Percentiles rank a stretch among this genome's conserved stretches.
These are phyloP conservation scores for Gracilaria vermiculophylla DNA, from an alignment of 23 red algal species.

Conservation along the genomic window DNA sequence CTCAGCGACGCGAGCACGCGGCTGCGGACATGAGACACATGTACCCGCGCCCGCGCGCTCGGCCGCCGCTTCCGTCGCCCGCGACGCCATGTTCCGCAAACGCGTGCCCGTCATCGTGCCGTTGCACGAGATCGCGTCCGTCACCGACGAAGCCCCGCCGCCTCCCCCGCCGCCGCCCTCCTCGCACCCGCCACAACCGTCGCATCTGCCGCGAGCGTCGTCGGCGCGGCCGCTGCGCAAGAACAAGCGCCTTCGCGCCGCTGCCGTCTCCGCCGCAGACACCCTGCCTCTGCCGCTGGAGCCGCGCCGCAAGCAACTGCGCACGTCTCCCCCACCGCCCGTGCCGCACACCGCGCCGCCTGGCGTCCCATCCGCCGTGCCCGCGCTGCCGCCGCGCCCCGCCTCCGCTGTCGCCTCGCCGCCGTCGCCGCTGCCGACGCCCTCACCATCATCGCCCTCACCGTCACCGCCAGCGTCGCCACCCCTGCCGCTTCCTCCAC, in stretches of 20 bases:
- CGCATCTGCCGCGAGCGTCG: not conserved
- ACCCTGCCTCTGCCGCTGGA: not conserved
- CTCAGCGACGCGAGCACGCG: too few relatives aligned
- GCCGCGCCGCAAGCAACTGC: not conserved
- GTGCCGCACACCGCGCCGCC: not conserved
- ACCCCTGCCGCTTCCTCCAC: too few relatives aligned
- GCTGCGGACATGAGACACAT: too few relatives aligned
- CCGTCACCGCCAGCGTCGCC: not conserved
- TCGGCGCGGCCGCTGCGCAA: conserved; percentile 45
- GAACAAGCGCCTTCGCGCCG: conserved; percentile 52
- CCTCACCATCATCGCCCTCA: not conserved
- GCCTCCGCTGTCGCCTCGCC: not conserved
- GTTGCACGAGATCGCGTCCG: conserved; percentile 50
- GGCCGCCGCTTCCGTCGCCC: not conserved
- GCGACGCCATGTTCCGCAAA: conserved; percentile 19
- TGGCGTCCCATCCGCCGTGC: not conserved
- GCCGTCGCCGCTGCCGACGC: not conserved
- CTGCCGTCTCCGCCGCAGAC: not conserved
- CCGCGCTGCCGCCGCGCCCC: not conserved
- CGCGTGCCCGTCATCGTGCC: conserved; percentile 51
- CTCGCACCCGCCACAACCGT: not conserved
- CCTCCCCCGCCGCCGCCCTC: not conserved
- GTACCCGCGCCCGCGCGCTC: not conserved
- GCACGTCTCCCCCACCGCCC: not conserved
- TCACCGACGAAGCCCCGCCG: not conserved